Base-by-base conservation (phyloP, 2,329 filamentous ascomycete species). In the Trichoderma sp. region DNA sequence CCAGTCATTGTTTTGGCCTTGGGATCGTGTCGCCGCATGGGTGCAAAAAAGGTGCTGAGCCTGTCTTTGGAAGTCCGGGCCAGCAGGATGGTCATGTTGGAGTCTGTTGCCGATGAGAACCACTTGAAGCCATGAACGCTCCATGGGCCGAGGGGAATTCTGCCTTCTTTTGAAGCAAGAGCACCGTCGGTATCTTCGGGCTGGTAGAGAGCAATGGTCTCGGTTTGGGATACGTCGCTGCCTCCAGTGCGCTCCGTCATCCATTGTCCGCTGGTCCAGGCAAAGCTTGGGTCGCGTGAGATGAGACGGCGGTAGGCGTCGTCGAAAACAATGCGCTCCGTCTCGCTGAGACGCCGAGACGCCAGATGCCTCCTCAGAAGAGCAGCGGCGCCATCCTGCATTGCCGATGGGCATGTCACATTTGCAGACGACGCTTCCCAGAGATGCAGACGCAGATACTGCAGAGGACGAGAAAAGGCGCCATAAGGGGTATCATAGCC, bases 261-360 rank as follows among this genome's bases (percentile, higher is more conserved):
- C 91, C 91, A 93, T 76, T 93, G 91, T 0, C 90, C 90, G 52
- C 87, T 91, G 0, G 90, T 93, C 91, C 90, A 93, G 0, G 87
- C 86, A 21, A 78, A 72, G 4, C 35, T 55, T 0, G 79, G 74
- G 29, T 90, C 83, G 5, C 85, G 81, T 4, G 85, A 87, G 1
- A 81, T 86, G 4, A 92, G 79, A 14, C 84, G 84, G 6, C 79
- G 74, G 71, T 84, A 88, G 4, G 86, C 86, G 52, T 86, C 82
- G 47, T 84, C 79, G 59, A 89, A 83, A 0, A 88, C 84, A 21
- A 73, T 72, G 8, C 79, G 78, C 71, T 81, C 76, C 2, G 75
- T 71, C 4, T 71, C 59, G 0, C 75, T 74, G 29, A 80, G 73
- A 21, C 71, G 73, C 0, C 77, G 72, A 0, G 74, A 72, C 14